Percentiles rank a stretch among this genome's conserved stretches.
Conservation (phyloP, 2,329 filamentous ascomycete species). For the Byssochlamys sp. region DNA sequence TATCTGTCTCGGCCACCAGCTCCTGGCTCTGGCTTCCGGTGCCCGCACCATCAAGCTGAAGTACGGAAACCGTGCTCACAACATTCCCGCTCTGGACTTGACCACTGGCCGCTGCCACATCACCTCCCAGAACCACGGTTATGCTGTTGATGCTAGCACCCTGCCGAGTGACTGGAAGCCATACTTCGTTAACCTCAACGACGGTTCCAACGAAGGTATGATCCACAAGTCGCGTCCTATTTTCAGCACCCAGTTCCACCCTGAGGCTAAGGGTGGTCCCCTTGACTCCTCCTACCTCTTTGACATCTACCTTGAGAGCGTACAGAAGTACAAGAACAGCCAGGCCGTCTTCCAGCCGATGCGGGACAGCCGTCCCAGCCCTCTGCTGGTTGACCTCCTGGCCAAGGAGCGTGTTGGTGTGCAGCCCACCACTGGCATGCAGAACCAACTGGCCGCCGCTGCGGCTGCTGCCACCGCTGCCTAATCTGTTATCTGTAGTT, state of each 20-base stretch:
- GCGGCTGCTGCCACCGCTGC: conserved; percentile 15
- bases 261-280: conserved; percentile 92
- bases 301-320: conserved; percentile 87
- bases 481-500: not conserved
- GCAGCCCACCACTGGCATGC: conserved; percentile 53
- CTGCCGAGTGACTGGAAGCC: conserved; percentile 84
- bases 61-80: conserved; percentile 97
- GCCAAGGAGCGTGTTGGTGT: conserved; percentile 93
- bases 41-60: conserved; percentile 93
- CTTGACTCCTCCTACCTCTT: conserved; percentile 94
- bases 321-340: conserved; percentile 77
- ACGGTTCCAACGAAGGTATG: conserved; percentile 94
- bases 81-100: conserved; percentile 89
- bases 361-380: conserved; percentile 78
- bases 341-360: conserved; percentile 59
- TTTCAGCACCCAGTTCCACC: conserved; percentile 97
- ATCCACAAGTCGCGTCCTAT: conserved; percentile 93
- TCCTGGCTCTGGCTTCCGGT: conserved; percentile 79
- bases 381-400: conserved; percentile 80
- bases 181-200: conserved; percentile 97
- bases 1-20: conserved; percentile 94
- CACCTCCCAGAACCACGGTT: conserved; percentile 96
- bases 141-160: conserved; percentile 79
- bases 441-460: conserved; percentile 30
- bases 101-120: conserved; percentile 97